Evolutionary conservation across 164 flowering plant species (phyloP).

Genomic region (Aristolochia contorta): DNA sequence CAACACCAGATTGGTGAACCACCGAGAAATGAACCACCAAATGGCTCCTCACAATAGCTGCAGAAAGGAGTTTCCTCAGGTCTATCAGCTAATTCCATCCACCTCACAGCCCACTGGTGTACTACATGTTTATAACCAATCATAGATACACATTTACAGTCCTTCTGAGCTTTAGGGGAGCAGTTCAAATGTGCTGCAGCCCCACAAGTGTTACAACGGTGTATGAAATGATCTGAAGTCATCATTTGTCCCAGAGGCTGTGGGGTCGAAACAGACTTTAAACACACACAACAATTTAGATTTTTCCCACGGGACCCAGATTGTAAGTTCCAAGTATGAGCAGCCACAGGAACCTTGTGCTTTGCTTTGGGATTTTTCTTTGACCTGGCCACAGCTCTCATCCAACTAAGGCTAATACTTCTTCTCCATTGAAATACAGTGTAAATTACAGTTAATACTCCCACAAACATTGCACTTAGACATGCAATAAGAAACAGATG

Average conservation of each 20-base stretch:
- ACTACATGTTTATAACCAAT: constrained; percentile 56
- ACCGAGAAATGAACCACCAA: constrained; percentile 80
- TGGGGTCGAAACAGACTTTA: constrained; percentile 59
- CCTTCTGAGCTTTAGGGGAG: constrained; percentile 66
- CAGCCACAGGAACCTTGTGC: constrained; percentile 55
- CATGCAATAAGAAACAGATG: constrained; percentile 50
- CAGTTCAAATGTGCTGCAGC: constrained; percentile 79
- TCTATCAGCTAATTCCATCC: constrained; percentile 80
- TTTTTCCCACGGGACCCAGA: constrained; percentile 70
- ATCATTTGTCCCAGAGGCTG: constrained; percentile 73
- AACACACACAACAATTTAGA: constrained; percentile 86
- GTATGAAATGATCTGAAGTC: constrained; percentile 59
- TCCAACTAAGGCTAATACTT: constrained; percentile 78
- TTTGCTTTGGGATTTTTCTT: constrained; percentile 72
- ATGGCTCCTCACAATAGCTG: constrained; percentile 88
- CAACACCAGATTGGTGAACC: constrained; percentile 99
- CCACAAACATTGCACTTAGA: constrained; percentile 57
- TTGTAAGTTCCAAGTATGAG: constrained; percentile 71
- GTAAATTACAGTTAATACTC: constrained; percentile 65
- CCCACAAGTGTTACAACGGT: constrained; percentile 71
- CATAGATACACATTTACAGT: constrained; percentile 93
- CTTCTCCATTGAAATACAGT: constrained; percentile 93
- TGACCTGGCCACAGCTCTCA: constrained; percentile 82
- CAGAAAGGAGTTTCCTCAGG: constrained; percentile 75
- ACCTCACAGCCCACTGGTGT: constrained; percentile 92